Conservation (phyloP, 345 rosid genomes). For the Boechera divaricarpa region DNA sequence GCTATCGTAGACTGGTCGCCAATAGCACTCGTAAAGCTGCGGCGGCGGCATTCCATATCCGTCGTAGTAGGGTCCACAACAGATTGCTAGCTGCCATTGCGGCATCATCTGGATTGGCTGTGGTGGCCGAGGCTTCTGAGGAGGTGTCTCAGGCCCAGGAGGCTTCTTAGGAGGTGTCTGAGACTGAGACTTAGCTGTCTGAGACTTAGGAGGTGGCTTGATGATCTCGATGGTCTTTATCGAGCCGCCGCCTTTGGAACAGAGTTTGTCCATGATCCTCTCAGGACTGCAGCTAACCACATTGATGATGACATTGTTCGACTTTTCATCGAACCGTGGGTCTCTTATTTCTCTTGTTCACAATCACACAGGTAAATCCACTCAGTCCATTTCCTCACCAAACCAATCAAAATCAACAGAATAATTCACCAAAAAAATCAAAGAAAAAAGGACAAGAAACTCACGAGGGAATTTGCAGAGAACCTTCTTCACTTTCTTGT, state of each 20-base stretch:
- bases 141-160: not conserved
- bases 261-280: conserved; percentile 59
- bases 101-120: not conserved
- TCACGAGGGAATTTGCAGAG: conserved; percentile 78
- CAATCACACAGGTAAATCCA: conserved; percentile 45
- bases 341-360: conserved; percentile 72
- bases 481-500: conserved; percentile 72
- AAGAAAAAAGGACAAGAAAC: conserved; percentile 26
- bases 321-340: conserved; percentile 71
- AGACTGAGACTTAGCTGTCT: no score
- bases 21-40: conserved; percentile 45
- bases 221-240: conserved; percentile 62
- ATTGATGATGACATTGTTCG: conserved; percentile 64
- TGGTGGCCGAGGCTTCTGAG: conserved; percentile 30
- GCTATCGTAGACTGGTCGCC: conserved; percentile 64
- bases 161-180: conserved; percentile 19
- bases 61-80: conserved; percentile 40
- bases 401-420: not conserved
- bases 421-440: not conserved
- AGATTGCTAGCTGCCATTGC: conserved; percentile 34
- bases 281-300: conserved; percentile 87
- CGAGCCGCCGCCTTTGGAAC: conserved; percentile 60
- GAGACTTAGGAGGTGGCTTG: not conserved
- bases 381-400: conserved; percentile 48
- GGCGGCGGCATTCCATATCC: conserved; percentile 47